These are phyloP conservation scores for Hypseocharis bilobata DNA, from an alignment of 441 rosid species.

Conservation along the genomic window DNA sequence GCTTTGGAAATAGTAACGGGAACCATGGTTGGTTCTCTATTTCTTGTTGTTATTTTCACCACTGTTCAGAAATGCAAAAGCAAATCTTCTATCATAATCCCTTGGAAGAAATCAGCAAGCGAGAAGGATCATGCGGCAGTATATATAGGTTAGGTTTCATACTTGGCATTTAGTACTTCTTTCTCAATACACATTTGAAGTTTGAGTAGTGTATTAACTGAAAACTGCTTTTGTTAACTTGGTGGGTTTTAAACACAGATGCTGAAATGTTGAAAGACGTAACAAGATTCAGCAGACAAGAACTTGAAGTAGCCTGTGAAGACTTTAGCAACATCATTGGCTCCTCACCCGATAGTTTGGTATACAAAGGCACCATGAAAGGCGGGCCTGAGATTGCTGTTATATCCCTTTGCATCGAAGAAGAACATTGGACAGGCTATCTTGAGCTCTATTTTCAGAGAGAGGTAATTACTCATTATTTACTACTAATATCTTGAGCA, in stretches of 20 bases:
- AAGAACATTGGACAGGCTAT: slow-evolving; percentile 85
- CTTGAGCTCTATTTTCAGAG: slow-evolving; percentile 88
- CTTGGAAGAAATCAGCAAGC: slow-evolving; percentile 89
- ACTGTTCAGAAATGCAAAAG: slow-evolving; percentile 60
- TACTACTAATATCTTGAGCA: slow-evolving; percentile 3
- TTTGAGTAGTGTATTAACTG: not conserved
- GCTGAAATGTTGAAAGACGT: slow-evolving; percentile 76
- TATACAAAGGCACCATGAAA: slow-evolving; percentile 86
- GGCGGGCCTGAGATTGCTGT: slow-evolving; percentile 95
- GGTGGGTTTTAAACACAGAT: slow-evolving; percentile 36
- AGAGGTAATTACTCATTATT: slow-evolving; percentile 47
- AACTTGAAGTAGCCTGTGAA: slow-evolving; percentile 95
- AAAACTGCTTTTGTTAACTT: slow-evolving; percentile 13
- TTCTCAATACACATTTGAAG: not conserved
- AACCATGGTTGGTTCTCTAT: slow-evolving; percentile 60
- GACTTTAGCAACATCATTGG: slow-evolving; percentile 98
- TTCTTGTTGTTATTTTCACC: slow-evolving; percentile 52
- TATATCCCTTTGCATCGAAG: slow-evolving; percentile 74
- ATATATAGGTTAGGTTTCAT: slow-evolving; percentile 56
- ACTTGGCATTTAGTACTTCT: slow-evolving; percentile 6
- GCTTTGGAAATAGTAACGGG: slow-evolving; percentile 77
- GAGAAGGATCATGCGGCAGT: slow-evolving; percentile 62
- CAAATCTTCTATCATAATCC: slow-evolving; percentile 76
- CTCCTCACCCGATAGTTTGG: slow-evolving; percentile 78
- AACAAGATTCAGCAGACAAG: slow-evolving; percentile 68